Base-by-base conservation (phyloP, 306 rosid species). In the Argentina anserina region DNA sequence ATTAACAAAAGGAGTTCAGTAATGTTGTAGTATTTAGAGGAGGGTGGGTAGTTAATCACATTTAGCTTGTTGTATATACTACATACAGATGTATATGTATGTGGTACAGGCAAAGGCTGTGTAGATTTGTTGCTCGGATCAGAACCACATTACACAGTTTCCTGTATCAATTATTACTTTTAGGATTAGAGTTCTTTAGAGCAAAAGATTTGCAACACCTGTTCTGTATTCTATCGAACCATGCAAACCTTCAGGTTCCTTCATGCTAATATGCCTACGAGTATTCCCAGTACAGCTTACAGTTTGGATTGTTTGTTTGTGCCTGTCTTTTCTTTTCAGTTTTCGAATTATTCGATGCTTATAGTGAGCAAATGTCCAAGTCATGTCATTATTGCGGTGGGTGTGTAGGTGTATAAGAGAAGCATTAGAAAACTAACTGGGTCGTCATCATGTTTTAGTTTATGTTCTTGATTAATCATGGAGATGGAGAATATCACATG, bases 41-140 rank as follows among this genome's bases (percentile, higher is more conserved):
- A 9, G 29, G 29, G 59, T 9, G 80, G 64, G 64, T 73, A 68
- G 75, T 75, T 74, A 73, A 80, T 83, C 78, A 52, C 81, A 69
- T 77, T 72, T 78, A 82, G 81, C 82, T 77, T 87, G 74, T 63
- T 87, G 87, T 90, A 78, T 85, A 86, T 76, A 75, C 66, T 73
- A 26, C 74, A 71, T 21, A 23, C 63, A 60, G 52, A 49, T 76
- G 43, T 77, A 71, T 79, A 76, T 63, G 70, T 72, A 64, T 46
- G 71, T 76, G 67, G 71, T 60, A 69, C 78, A 40, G 77, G 70
- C 62, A 26, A 70, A 63, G 74, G 14, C 78, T 79, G 72, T 73
- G 80, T 52, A 66, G 64, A 80, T 56, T 47, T 71, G 79, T 67
- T 71, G 28, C 70, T 60, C 62, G 50, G 46, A 52, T 70, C 67